Conservation (phyloP, 2,329 filamentous ascomycete genomes). For the Tolypocladium tundrense region DNA sequence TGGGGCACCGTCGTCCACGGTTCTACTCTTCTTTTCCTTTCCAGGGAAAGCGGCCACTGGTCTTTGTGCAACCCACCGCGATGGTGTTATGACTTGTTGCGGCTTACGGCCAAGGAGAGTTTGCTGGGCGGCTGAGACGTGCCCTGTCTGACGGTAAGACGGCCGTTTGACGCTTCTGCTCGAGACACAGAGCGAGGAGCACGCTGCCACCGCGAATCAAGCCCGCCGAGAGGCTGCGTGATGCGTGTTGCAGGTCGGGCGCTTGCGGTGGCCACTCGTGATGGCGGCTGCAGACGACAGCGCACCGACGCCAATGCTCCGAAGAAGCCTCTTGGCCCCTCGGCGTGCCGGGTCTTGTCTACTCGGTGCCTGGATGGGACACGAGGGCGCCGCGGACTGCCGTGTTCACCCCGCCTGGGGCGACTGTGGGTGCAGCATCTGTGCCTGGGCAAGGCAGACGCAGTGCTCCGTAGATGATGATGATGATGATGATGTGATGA, state of each 20-base stretch:
- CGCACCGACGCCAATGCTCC: neutral
- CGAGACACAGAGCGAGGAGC: neutral
- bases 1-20: neutral
- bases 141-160: neutral
- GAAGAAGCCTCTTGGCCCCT: neutral
- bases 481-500: no score
- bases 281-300: neutral
- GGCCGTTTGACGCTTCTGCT: neutral
- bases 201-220: neutral
- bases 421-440: no score
- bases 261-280: neutral
- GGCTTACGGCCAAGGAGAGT: neutral
- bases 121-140: neutral
- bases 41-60: neutral
- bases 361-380: neutral
- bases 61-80: no score
- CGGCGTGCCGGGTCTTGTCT: neutral
- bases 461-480: no score
- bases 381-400: neutral
- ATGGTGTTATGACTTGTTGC: neutral
- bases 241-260: no score
- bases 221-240: neutral
- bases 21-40: neutral
- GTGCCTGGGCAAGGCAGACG: no score
- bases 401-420: neutral